Evolutionary conservation across 176 grass and related monocot genomes (phyloP).

Genomic region (Tillandsia leiboldiana): DNA sequence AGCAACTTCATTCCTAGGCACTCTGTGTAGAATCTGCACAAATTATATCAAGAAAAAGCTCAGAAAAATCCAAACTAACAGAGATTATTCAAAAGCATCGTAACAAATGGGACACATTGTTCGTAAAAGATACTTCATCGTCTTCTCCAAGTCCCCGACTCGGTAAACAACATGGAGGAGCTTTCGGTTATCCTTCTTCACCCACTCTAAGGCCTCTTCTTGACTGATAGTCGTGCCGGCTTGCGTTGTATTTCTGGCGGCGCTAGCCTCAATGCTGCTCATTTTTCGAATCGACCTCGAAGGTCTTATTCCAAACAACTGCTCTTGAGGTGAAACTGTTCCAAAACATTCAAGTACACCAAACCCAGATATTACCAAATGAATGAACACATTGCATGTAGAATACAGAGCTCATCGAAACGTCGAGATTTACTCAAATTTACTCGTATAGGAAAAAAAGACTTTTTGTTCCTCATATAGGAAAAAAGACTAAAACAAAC

Average conservation of each 20-base stretch:
- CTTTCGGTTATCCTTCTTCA: slow-evolving; percentile 58
- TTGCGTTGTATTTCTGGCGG: slow-evolving; percentile 39
- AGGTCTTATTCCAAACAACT: slow-evolving; percentile 8
- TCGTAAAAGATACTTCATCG: slow-evolving; percentile 44
- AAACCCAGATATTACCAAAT: background rate
- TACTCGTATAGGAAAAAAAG: too few species aligned
- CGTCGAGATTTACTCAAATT: too few species aligned
- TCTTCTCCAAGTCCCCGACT: slow-evolving; percentile 72
- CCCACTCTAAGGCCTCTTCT: slow-evolving; percentile 62
- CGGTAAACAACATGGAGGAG: slow-evolving; percentile 88
- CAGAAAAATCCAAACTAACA: background rate
- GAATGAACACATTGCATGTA: background rate
- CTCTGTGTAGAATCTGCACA: slow-evolving; percentile 74
- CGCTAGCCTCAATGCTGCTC: slow-evolving; percentile 9
- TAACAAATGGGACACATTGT: background rate
- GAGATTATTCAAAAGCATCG: too few species aligned
- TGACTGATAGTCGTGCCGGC: slow-evolving; percentile 32
- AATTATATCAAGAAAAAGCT: background rate
- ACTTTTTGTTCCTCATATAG: too few species aligned
- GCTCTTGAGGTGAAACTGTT: slow-evolving; percentile 18
- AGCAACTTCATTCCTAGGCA: slow-evolving; percentile 94
- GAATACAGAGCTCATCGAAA: too few species aligned
- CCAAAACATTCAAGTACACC: background rate
- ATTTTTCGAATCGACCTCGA: slow-evolving; percentile 13
- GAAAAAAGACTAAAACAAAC: too few species aligned